Base-by-base conservation (phyloP, 805 yeast genomes). In the Kodamaea jinghongensis region DNA sequence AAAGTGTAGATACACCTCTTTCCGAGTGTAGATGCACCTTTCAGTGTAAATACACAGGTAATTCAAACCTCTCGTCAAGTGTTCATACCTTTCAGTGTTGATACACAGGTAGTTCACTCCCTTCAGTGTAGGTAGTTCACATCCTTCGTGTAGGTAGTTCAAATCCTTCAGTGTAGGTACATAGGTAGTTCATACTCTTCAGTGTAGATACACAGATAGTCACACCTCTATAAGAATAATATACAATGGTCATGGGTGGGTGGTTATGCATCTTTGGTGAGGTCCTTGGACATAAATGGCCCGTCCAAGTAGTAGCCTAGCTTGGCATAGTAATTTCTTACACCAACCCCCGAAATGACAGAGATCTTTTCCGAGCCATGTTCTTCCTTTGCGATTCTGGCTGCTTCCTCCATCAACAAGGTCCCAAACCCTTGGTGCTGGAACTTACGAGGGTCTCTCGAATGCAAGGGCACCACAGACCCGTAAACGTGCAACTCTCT, bases 391-490 rank as follows among this genome's bases (percentile, higher is more conserved):
- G 99, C 93, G 44, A 93, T 93, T 49, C 96, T 76, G 54, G 88
- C 98, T 3, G 99, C 99, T 63, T 93, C 99, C 63, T 93, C 98
- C 99, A 93, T 93, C 37, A 93, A 66, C 54, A 93, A 71, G 4
- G 99, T 91, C 47, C 99, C 99, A 60, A 91, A 93, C 14, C 99
- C 99, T 71, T 93, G 99, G 70, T 93, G 99, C 68, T 93, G 99
- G 71, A 93, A 93, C 63, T 93, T 93, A 56, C 96, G 77, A 33
- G 99, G 99, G 64, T 93, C 99, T 50, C 98, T 76, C 3, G 95
- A 85, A 61, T 93, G 99, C 42, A 93, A 66, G 3, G 99, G 98
- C 14, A 93, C 99, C 13, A 90, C 99, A 3, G 96, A 86, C 10
- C 99, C 99, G 56, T 93, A 93, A 22, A 93, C 99, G 55, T 93